Evolutionary conservation across 225 moss, liverwort and hornwort genomes (phyloP), one percentile per base, ranked within the genome.

Genomic region (Pleurozium schreberi): DNA sequence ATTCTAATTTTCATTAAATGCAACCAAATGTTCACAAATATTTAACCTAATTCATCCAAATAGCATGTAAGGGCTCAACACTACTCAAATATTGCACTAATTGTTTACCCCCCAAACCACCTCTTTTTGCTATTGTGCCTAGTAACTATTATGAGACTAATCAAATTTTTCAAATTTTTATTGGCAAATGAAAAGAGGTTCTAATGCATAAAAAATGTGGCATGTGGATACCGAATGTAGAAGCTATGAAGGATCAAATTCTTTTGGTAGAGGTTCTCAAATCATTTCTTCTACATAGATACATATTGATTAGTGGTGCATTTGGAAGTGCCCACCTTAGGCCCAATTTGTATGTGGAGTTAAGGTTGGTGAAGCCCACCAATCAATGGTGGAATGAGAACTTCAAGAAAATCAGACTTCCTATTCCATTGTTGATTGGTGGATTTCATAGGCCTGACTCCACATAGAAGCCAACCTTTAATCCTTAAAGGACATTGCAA

Each of bases 131-230:
- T 70, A 26, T 42, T 42, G 43, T 27, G 14, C 36, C 27, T 45
- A 27, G 3, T 45, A 13, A 73, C 9, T 43, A 28, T 16, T 27
- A 45, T 10, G 5, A 16, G 2, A 45, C 6, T 1, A 18, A 1
- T 73, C 3, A 17, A 73, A 28, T 11, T 25, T 8, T 42, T 9
- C 27, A 14, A 43, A 43, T 70, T 42, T 26, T 42, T 70, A 3
- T 15, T 26, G 3, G 2, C 5, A 69, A 8, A 11, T 66, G 0
- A 70, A 70, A 42, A 0, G 15, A 43, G 1, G 42, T 42, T 69
- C 3, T 5, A 42, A 42, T 1, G 0, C 4, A 42, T 4, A 25
- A 69, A 40, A 5, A 69, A 40, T 0, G 0, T 2, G 1, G 2
- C 40, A 40, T 40, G n/a, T 25, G 12, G 9, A 40, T 40, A 40